Base-by-base conservation (phyloP, 2,329 filamentous ascomycete species). In the Didymellaceae sp. region DNA sequence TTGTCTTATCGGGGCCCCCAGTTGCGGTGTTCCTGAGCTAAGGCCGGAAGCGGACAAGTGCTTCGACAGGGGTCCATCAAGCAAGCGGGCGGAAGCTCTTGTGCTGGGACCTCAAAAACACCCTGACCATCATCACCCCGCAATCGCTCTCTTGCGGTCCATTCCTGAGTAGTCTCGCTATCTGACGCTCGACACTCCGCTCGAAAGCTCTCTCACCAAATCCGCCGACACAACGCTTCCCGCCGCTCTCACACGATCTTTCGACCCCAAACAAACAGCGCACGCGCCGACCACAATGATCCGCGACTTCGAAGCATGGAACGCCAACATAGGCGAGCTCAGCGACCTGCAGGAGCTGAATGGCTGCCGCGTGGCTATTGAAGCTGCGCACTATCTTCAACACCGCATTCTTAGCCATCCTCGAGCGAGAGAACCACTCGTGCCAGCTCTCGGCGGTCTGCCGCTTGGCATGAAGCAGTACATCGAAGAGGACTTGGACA, bases 301-400 rank as follows among this genome's bases (percentile, higher is more conserved):
- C 45, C 69, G 68, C 62, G 71, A 74, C 52, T 79, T 85, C 67
- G 82, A 83, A 62, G 78, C 80, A 62, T 86, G 83, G 83, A 80
- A 77, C 46, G 75, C 74, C 58, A 74, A 73, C 65, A 77, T 83
- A 59, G 75, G 77, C 55, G 78, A 80, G 68, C 82, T 79, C 39
- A 82, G 85, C 62, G 79, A 86, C 52, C 74, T 95, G 61, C 80
- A 86, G 54, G 84, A 89, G 56, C 80, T 97, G 62, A 85, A 88
- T 68, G 87, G 87, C 70, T 85, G 85, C 53, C 83, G 87, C 45
- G 83, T 97, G 64, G 92, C 87, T 58, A 86, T 97, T 66, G 92
- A 97, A 78, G 94, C 93, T 47, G 88, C 89, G 44, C 89, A 95
- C 74, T 97, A 94, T 73, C 84, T 99, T 58, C 83, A 88, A 71